phyloP scores from a whole-genome alignment of 169 alveolate species.

The Cryptosporidium viatorum region DNA sequence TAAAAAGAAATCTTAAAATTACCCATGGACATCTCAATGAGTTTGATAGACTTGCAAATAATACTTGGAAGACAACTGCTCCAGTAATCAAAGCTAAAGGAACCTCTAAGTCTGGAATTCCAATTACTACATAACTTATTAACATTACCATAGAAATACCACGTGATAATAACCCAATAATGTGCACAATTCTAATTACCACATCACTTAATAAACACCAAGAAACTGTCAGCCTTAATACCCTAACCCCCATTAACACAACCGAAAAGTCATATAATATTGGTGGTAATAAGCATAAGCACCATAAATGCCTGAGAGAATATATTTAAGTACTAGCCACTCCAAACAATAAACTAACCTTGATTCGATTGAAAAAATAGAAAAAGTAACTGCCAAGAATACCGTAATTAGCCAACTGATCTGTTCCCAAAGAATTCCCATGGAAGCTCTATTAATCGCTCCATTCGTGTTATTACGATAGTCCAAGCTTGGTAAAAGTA shows the following conservation, averaged over 20 bases:
- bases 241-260: slow-evolving; percentile 29
- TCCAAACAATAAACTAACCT: slow-evolving; percentile 18
- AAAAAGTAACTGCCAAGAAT: slow-evolving; percentile 35
- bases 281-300: slow-evolving; percentile 30
- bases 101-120: slow-evolving; percentile 39
- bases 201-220: slow-evolving; percentile 62
- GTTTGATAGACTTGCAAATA: slow-evolving; percentile 55
- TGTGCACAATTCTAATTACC: slow-evolving; percentile 33
- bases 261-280: slow-evolving; percentile 44
- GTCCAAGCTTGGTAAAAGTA: slow-evolving; percentile 71
- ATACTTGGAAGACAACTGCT: slow-evolving; percentile 29
- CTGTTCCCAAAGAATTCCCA: slow-evolving; percentile 61
- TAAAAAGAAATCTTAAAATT: slow-evolving; percentile 35
- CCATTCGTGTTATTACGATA: slow-evolving; percentile 66
- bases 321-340: not conserved
- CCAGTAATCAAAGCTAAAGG: slow-evolving; percentile 61
- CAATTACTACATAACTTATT: slow-evolving; percentile 4
- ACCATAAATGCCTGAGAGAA: slow-evolving; percentile 26
- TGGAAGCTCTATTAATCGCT: slow-evolving; percentile 55
- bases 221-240: slow-evolving; percentile 26
- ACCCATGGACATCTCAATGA: slow-evolving; percentile 69
- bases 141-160: slow-evolving; percentile 25
- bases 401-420: slow-evolving; percentile 51
- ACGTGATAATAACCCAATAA: slow-evolving; percentile 35
- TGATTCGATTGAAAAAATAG: slow-evolving; percentile 44